These are phyloP conservation scores for Rhododendron kiyosumense DNA, from an alignment of 148 eudicot genomes.

Conservation along the genomic window DNA sequence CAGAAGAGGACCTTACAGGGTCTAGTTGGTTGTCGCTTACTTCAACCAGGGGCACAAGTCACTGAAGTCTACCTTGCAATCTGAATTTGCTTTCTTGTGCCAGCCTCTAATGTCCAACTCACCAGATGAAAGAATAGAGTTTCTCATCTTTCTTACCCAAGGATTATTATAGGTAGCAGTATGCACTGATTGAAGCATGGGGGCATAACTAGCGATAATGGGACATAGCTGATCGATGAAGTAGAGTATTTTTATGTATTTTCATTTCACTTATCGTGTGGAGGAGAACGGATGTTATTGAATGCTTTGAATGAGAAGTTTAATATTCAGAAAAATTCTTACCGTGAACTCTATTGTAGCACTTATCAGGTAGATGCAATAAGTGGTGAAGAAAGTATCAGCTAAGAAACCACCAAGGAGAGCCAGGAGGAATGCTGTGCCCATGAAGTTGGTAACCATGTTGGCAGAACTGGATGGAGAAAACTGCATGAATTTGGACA, in stretches of 20 bases:
- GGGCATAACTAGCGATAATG: background rate
- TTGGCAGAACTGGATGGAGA: conserved; percentile 71
- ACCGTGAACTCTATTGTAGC: conserved; percentile 69
- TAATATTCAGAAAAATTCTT: conserved; percentile 13
- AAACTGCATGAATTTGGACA: conserved; percentile 64
- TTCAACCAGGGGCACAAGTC: background rate
- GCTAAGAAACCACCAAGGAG: conserved; percentile 84
- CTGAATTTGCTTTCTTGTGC: background rate
- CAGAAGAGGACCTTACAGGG: background rate
- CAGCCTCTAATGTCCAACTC: background rate
- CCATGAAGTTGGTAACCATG: conserved; percentile 87
- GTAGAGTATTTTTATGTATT: background rate
- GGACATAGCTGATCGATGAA: background rate
- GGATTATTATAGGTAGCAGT: background rate
- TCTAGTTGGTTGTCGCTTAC: background rate
- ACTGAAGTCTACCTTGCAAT: background rate
- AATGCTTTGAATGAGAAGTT: background rate
- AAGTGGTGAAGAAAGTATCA: conserved; percentile 74
- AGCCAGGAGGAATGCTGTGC: conserved; percentile 86
- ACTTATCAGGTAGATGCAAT: conserved; percentile 53
- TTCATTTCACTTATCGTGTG: background rate
- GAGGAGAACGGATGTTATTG: background rate
- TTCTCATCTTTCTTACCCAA: background rate
- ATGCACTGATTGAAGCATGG: background rate
- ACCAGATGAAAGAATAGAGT: background rate